Conservation (phyloP, 78 protist genomes). For the Dictyostelium firmibasis region DNA sequence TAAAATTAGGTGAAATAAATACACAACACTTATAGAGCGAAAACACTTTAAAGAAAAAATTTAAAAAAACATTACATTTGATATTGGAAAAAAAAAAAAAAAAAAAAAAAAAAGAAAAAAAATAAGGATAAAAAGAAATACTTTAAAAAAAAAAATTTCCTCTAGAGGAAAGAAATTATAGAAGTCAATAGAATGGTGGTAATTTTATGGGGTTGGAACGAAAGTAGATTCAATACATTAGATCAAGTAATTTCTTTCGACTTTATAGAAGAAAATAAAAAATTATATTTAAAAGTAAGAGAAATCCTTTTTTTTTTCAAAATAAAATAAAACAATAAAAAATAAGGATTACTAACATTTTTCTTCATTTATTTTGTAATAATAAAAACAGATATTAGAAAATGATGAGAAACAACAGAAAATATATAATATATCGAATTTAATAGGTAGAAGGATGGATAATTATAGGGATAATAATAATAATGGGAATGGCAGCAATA, state of each 20-base stretch:
- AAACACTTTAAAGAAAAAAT: background rate
- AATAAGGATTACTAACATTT: background rate
- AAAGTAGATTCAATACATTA: background rate
- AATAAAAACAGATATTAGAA: background rate
- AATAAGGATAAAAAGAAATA: no score
- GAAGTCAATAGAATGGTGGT: background rate
- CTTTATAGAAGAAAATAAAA: slow-evolving; percentile 13
- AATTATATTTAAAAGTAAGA: slow-evolving; percentile 1
- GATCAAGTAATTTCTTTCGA: background rate
- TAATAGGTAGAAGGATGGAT: slow-evolving; percentile 12
- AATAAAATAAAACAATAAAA: background rate
- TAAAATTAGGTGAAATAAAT: no score
- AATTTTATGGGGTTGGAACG: slow-evolving; percentile 2
- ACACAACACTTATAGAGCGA: background rate
- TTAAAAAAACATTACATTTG: no score
- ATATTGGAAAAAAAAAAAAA: no score
- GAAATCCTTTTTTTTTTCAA: background rate
- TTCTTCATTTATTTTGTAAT: background rate
- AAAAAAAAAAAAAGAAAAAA: background rate
- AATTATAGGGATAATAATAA: background rate
- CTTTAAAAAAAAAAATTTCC: background rate
- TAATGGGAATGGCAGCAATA: background rate
- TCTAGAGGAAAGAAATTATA: background rate
- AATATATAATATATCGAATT: background rate
- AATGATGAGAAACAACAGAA: background rate